Percentiles rank a stretch among this genome's conserved stretches.
These are phyloP conservation scores for Solanum clarkiae DNA, from an alignment of 257 asterid genomes.

Conservation along the genomic window DNA sequence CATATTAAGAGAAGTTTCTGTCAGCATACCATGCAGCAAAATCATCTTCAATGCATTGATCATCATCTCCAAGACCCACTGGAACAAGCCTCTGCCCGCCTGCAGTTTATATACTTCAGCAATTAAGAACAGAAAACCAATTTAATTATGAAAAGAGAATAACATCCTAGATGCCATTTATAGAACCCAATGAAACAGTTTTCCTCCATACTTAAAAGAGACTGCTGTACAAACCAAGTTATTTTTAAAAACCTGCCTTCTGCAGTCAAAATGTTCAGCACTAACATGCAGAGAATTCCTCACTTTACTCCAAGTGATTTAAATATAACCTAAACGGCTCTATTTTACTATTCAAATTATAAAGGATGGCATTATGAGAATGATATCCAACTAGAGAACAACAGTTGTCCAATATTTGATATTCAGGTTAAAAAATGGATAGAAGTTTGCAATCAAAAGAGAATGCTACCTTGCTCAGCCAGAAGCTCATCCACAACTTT, in stretches of 20 bases:
- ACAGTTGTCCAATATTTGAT: neutral
- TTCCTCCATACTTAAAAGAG: neutral
- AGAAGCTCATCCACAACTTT: slow-evolving; percentile 61
- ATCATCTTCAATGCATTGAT: slow-evolving; percentile 99
- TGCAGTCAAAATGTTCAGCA: neutral
- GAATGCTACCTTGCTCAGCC: slow-evolving; percentile 59
- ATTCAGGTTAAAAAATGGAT: neutral
- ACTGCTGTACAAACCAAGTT: neutral
- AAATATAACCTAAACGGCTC: neutral
- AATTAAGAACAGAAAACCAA: slow-evolving; percentile 2
- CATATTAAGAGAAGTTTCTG: neutral
- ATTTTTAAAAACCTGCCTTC: neutral
- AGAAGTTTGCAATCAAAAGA: neutral
- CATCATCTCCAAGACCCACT: slow-evolving; percentile 98
- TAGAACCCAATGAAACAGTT: neutral
- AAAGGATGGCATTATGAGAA: neutral
- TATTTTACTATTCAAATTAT: neutral
- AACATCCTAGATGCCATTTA: neutral
- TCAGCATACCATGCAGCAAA: slow-evolving; percentile 67
- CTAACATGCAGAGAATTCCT: neutral
- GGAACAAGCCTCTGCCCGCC: slow-evolving; percentile 74
- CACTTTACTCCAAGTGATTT: neutral
- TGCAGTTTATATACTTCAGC: slow-evolving; percentile 14
- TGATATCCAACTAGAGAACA: neutral
- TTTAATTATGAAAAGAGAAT: neutral